Evolutionary conservation across 331 rosid species (phyloP).

Genomic region (Stylosanthes scabra): DNA sequence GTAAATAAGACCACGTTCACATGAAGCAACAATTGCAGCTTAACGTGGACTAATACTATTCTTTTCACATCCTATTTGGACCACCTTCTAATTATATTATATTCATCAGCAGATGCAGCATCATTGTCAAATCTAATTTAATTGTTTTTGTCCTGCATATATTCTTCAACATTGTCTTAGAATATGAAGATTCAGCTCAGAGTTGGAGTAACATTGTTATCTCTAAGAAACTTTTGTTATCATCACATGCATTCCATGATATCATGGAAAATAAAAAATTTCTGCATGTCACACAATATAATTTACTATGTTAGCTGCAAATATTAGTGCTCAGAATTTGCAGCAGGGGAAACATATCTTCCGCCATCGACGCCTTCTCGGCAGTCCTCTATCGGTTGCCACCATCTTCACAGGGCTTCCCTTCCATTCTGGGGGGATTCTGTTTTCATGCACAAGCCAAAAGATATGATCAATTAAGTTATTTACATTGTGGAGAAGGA

Average conservation of each 20-base stretch:
- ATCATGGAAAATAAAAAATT: background rate
- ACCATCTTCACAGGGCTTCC: conserved; percentile 58
- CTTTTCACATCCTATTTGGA: too few species aligned
- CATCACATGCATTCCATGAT: background rate
- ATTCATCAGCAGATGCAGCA: too few species aligned
- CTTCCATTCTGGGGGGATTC: conserved; percentile 51
- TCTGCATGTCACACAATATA: conserved; percentile 16
- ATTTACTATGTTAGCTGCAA: background rate
- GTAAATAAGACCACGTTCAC: too few species aligned
- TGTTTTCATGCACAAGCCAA: conserved; percentile 28
- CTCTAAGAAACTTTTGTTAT: background rate
- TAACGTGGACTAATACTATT: background rate
- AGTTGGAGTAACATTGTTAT: background rate
- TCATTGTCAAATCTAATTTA: too few species aligned
- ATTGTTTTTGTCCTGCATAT: too few species aligned
- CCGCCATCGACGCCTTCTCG: conserved; percentile 31
- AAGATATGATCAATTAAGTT: conserved; percentile 8
- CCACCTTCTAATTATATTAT: too few species aligned
- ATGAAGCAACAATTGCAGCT: too few species aligned
- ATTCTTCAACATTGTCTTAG: too few species aligned
- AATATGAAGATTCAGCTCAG: too few species aligned
- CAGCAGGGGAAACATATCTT: conserved; percentile 37
- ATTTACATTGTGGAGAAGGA: background rate
- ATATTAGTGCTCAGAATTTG: conserved; percentile 43
- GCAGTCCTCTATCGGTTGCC: conserved; percentile 35